A percentile compares a stretch with the other conserved stretches of the same genome.
Evolutionary conservation across 78 protist genomes (phyloP).

Genomic region (Capsaspora owczarzaki): DNA sequence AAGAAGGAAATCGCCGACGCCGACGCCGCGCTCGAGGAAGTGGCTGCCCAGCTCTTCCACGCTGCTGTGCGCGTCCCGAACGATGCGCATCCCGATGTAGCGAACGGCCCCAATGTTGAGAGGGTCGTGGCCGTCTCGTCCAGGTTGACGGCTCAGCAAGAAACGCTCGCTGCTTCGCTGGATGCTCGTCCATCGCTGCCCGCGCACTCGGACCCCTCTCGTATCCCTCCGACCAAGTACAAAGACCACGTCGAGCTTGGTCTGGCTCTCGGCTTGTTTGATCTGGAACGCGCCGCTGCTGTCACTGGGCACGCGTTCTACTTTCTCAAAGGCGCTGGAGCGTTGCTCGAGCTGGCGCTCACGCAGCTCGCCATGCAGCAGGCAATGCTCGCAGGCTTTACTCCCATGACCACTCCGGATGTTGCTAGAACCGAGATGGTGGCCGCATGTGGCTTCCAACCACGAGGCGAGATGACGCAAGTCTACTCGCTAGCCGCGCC

Average conservation of each 20-base stretch:
- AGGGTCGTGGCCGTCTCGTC: not conserved
- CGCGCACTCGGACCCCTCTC: not conserved
- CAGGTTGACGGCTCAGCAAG: no score
- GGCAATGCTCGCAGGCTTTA: slow-evolving; percentile 16
- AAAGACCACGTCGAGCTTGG: not conserved
- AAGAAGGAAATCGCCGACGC: not conserved
- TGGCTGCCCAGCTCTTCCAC: not conserved
- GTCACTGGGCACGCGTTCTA: not conserved
- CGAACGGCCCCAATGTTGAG: not conserved
- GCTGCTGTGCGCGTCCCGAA: not conserved
- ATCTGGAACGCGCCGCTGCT: not conserved
- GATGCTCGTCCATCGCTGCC: not conserved
- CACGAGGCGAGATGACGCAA: slow-evolving; percentile 16
- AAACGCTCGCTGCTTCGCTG: no score
- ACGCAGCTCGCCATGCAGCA: not conserved
- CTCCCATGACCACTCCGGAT: slow-evolving; percentile 49
- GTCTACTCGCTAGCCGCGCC: slow-evolving; percentile 18
- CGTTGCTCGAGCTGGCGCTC: slow-evolving; percentile 14
- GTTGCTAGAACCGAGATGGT: slow-evolving; percentile 31
- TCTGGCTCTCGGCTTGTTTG: not conserved
- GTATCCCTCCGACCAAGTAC: no score
- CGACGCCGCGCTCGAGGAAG: not conserved
- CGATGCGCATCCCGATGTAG: not conserved
- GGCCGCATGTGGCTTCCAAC: slow-evolving; percentile 55
- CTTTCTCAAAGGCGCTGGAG: not conserved